Base-by-base conservation (phyloP, 2,329 filamentous ascomycete species). In the Penicillium nordicum region DNA sequence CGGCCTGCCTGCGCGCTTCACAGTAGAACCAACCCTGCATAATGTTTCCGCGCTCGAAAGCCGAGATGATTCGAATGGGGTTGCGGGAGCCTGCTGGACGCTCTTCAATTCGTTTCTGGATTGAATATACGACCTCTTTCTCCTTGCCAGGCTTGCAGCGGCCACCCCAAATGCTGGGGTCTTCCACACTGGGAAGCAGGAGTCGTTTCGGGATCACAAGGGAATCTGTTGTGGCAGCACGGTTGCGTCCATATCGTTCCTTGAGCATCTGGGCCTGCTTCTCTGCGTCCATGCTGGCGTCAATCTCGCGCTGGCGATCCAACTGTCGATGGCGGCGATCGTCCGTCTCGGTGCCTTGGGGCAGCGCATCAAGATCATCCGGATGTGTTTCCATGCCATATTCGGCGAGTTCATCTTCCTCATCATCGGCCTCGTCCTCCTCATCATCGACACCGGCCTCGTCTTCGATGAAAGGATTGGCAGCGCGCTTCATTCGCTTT, bases 1-100 rank as follows among this genome's bases (percentile, higher is more conserved):
- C 92, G 44, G 89, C 89, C 71, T 94, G 89, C 60, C 90, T 85
- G 64, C 88, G 85, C 12, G 94, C 93, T 76, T 99, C 94, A 37
- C 97, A 88, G 72, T 99, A 99, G 71, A 99, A 86, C 72, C 93
- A 95, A 29, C 94, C 94, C 71, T 90, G 88, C 90, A 97, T 97
- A 45, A 88, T 85, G 38, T 87, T 83, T 55, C 89, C 91, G 59
- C 94, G 88, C 75, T 97, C 93, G 68, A 99, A 97, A 1, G 90
- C 93, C 0, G 91, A 90, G 49, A 90, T 93, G 63, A 99, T 93
- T 62, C 86, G 85, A 25, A 96, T 79, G 47, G 92, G 88, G 59
- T 93, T 88, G 67, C 92, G 90, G 23, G 89, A 90, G 29, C 85
- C 86, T 47, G 84, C 76, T 5, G 74, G 75, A 38, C 88, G 84